Percentiles rank a stretch among this genome's conserved stretches.
These are phyloP conservation scores for Xylaria longipes DNA, from an alignment of 495 filamentous ascomycete species.

Conservation along the genomic window DNA sequence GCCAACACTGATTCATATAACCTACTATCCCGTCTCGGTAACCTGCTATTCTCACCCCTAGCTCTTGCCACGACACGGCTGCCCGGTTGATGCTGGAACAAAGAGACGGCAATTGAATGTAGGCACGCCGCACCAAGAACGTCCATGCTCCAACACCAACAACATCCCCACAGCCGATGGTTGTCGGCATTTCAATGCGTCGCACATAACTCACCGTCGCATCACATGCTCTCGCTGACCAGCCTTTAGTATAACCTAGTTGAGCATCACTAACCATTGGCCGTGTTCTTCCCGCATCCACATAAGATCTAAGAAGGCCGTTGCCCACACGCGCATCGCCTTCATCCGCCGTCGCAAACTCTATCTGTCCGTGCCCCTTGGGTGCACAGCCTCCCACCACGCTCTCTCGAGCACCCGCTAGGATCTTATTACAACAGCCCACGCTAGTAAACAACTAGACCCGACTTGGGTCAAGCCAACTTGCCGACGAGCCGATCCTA, in stretches of 20 bases:
- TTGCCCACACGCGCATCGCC: not conserved
- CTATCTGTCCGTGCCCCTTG: constrained; percentile 9
- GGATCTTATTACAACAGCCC: not conserved
- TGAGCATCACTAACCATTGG: not conserved
- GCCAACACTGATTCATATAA: not conserved
- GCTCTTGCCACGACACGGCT: constrained; percentile 12
- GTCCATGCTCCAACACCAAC: not conserved
- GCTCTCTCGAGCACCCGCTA: not conserved
- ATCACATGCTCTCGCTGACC: constrained; percentile 2
- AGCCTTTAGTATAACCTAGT: not conserved
- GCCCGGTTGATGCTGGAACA: constrained; percentile 9
- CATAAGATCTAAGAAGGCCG: constrained; percentile 2
- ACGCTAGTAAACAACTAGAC: not conserved
- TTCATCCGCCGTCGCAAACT: constrained; percentile 5
- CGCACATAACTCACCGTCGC: not conserved
- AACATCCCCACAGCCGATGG: not conserved
- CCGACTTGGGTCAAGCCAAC: not conserved
- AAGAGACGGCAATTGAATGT: constrained; percentile 3
- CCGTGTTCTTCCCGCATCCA: not conserved
- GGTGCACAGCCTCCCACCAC: not conserved
- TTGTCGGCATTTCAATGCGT: not conserved
- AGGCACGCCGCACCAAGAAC: not conserved
- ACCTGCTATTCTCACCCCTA: constrained; percentile 8
- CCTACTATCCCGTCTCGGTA: not conserved
- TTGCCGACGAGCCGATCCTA: constrained; percentile 7